Base-by-base conservation (phyloP, 106 monocot genomes). In the Apostasia shenzhenica region DNA sequence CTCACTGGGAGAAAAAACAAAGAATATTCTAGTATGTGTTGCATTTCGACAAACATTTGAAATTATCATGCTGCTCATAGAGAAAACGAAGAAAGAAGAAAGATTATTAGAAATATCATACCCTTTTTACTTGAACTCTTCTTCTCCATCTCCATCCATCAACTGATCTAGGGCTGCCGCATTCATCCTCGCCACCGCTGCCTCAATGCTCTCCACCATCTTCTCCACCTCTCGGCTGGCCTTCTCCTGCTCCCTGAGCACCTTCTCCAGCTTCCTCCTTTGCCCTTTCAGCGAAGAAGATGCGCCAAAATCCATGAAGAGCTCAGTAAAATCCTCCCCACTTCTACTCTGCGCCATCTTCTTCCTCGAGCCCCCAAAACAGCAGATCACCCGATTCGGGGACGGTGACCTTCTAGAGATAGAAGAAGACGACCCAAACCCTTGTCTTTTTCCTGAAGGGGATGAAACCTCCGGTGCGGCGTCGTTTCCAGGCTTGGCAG, bases 221-320 rank as follows among this genome's bases (percentile, higher is more conserved):
- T 69, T 80, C 49, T 87, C 86, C 5, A 80, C 83, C 68, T 87
- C 86, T 45, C 47, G 42, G 67, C 67, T 77, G 10, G 65, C 76
- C 61, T 71, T 77, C 70, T 79, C 86, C 66, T 87, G 77, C 72
- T 87, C 86, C 69, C 72, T 77, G 47, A 74, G 51, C 62, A 77
- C 74, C 65, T 64, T 80, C 80, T 77, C 77, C 74, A 87, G 68
- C 42, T 47, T 83, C 56, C 67, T 66, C 74, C 64, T 70, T 14
- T 78, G 75, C 12, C 77, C 80, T 50, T 80, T 75, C 76, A 82
- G 5, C 8, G 75, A 69, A 6, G 67, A 63, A 14, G 71, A 72
- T 12, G 72, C 67, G 41, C 79, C 56, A 5, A 80, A 54, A 68
- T 75, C 83, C 26, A 73, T 67, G 52, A 83, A 68, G 50, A 87